phyloP scores from a whole-genome alignment of 2,329 filamentous ascomycete genomes.

The Penicillium olsonii region DNA sequence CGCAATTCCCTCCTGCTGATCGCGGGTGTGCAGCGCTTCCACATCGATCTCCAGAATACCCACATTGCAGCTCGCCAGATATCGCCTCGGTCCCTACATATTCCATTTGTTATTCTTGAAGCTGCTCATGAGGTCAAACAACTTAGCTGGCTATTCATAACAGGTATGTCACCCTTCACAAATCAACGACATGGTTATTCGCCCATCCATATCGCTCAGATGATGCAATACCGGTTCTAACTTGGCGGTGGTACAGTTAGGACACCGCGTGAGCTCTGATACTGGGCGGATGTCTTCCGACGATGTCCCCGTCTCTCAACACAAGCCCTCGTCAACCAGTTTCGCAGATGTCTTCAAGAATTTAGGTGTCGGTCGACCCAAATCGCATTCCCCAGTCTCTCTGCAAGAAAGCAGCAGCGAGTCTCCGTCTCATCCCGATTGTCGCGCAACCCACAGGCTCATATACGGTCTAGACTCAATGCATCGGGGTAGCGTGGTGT shows the following conservation, averaged over 20 bases:
- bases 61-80: conserved; percentile 12
- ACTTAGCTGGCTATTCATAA: neutral
- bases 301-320: conserved; percentile 40
- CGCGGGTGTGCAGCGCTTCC: conserved; percentile 7
- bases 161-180: conserved; percentile 8
- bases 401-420: conserved; percentile 34
- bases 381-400: conserved; percentile 41
- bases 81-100: conserved; percentile 15
- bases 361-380: conserved; percentile 41
- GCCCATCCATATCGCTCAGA: neutral
- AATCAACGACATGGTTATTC: neutral
- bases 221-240: conserved; percentile 19
- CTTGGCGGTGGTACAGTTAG: conserved; percentile 1
- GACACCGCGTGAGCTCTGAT: conserved; percentile 9
- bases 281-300: conserved; percentile 44
- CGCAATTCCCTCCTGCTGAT: conserved; percentile 7
- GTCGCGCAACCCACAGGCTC: conserved; percentile 34
- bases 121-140: conserved; percentile 13
- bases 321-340: conserved; percentile 40
- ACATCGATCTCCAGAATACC: conserved; percentile 13
- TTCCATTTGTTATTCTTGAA: conserved; percentile 7
- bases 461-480: conserved; percentile 42
- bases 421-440: conserved; percentile 33
- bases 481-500: conserved; percentile 44
- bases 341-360: conserved; percentile 48